Percentiles rank a stretch among this genome's conserved stretches.
These are phyloP conservation scores for Pythium volutum DNA, from an alignment of 352 stramenopile species.

Conservation along the genomic window DNA sequence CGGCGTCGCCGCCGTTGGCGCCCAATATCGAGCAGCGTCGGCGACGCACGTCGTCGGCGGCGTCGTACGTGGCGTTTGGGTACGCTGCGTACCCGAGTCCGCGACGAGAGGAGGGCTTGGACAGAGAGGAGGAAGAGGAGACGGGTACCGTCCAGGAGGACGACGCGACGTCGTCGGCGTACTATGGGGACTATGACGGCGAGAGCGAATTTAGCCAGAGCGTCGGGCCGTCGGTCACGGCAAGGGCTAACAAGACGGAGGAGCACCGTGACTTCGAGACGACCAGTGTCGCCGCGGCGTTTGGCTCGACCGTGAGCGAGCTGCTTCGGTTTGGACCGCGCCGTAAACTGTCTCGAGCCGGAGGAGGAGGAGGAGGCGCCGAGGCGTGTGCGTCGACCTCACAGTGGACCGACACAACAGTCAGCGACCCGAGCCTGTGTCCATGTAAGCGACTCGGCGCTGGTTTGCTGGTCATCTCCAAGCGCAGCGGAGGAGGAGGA, in stretches of 20 bases:
- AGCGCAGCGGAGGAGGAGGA: conserved; percentile 1
- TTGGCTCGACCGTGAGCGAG: conserved; percentile 15
- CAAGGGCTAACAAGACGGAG: neutral
- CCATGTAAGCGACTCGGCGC: conserved; percentile 45
- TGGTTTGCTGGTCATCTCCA: conserved; percentile 28
- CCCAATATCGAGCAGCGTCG: conserved; percentile 15
- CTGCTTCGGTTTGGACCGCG: conserved; percentile 20
- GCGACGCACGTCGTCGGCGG: conserved; percentile 4
- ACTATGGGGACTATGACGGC: neutral
- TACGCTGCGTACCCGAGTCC: neutral
- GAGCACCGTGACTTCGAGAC: conserved; percentile 17
- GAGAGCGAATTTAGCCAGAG: conserved; percentile 16
- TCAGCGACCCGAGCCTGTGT: conserved; percentile 29
- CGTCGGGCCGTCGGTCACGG: conserved; percentile 2
- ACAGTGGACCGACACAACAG: conserved; percentile 29
- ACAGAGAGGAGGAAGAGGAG: neutral
- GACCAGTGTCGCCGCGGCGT: conserved; percentile 10
- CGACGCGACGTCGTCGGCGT: neutral
- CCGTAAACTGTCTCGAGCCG: conserved; percentile 17
- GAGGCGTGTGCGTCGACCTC: conserved; percentile 21
- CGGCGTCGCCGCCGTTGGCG: neutral
- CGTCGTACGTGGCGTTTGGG: neutral
- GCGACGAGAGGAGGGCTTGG: neutral
- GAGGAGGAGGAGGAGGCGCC: conserved; percentile 1
- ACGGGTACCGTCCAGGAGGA: conserved; percentile 4